Evolutionary conservation across 352 stramenopile genomes (phyloP), one percentile per base, ranked within the genome.

Genomic region (Hyaloperonospora brassicae): DNA sequence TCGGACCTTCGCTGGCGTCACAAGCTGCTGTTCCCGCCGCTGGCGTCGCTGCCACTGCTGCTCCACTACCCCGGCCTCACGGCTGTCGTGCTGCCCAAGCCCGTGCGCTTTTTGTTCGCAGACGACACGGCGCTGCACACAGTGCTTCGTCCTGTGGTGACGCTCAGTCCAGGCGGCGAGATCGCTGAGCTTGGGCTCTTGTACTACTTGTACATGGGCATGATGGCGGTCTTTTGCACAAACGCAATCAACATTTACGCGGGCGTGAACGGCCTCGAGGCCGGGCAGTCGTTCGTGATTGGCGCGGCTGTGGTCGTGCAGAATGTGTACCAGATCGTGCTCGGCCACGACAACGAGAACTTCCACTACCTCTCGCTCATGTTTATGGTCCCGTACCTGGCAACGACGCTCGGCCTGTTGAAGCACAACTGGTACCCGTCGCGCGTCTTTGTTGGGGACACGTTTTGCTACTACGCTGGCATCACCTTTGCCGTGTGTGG

Each of bases 191-290:
- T 98, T 30, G 95, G 94, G 9, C 61, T 92, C 8, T 73, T 97
- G 11, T 99, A 98, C 73, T 92, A 98, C 59, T 59, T 98, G 2
- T 99, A 98, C 75, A 99, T 99, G 95, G 91, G 90, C 44, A 85
- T 99, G 71, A 89, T 99, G 64, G 93, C 95, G 3, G 95, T 99
- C 7, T 99, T 99, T 71, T 99, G 96, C 75, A 99, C 96, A 8
- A 99, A 99, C 75, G 95, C 95, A 3, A 98, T 99, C 67, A 99
- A 99, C 73, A 99, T 99, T 56, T 98, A 98, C 67, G 97, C 97
- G 8, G 97, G 97, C 36, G 97, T 99, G 55, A 99, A 99, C 67
- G 97, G 97, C 0, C 79, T 99, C 5, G 97, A 99, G 66, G 92
- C 89, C 2, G 97, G 97, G 10, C 96, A 99, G 62, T 86, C 82